A percentile compares a stretch with the other conserved stretches of the same genome.
phyloP scores from a whole-genome alignment of 257 asterid species.

The Scutellaria galericulata region DNA sequence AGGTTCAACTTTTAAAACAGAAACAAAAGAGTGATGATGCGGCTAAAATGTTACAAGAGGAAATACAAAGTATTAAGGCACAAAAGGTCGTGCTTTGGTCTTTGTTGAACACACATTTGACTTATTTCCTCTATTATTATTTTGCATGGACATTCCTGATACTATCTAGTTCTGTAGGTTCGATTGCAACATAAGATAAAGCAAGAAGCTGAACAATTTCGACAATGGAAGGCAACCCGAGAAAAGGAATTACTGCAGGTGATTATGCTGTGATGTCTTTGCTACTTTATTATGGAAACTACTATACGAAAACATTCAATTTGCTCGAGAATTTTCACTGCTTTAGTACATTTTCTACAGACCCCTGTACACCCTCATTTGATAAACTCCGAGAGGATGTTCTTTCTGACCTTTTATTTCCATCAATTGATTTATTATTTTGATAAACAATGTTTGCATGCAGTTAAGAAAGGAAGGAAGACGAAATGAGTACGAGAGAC shows the following conservation, averaged over 20 bases:
- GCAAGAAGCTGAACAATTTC: slow-evolving; percentile 94
- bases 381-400: not conserved
- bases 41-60: slow-evolving; percentile 81
- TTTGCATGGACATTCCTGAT: slow-evolving; percentile 15
- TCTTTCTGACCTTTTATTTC: slow-evolving; percentile 22
- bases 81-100: slow-evolving; percentile 67
- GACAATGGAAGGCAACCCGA: slow-evolving; percentile 95
- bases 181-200: slow-evolving; percentile 89
- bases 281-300: not conserved
- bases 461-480: slow-evolving; percentile 95
- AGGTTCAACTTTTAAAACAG: slow-evolving; percentile 85
- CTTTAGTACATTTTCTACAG: not conserved
- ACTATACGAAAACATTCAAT: not conserved
- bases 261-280: slow-evolving; percentile 20
- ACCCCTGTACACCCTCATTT: not conserved
- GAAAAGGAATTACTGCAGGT: slow-evolving; percentile 91
- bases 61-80: slow-evolving; percentile 87
- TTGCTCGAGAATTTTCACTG: not conserved
- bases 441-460: slow-evolving; percentile 19
- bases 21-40: slow-evolving; percentile 95
- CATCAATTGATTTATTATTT: slow-evolving; percentile 28
- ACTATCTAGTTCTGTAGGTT: slow-evolving; percentile 58
- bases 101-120: slow-evolving; percentile 20
- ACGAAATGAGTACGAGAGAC: slow-evolving; percentile 91
- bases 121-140: not conserved